These are phyloP conservation scores for Vigna radiata DNA, from an alignment of 306 rosid genomes.

Conservation along the genomic window DNA sequence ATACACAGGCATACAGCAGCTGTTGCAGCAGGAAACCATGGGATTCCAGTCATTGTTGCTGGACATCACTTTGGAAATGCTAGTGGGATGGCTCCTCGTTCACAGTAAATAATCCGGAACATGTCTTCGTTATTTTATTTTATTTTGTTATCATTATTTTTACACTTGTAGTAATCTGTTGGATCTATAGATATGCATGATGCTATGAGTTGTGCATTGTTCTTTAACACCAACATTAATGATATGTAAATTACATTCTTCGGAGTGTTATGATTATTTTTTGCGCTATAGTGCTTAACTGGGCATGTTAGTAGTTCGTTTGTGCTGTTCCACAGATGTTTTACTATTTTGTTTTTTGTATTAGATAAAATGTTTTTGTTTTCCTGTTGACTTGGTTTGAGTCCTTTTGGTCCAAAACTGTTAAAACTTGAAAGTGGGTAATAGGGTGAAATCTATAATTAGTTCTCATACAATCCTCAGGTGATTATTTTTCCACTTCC, in stretches of 20 bases:
- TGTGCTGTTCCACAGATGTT: neutral
- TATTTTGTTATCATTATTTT: conserved; percentile 32
- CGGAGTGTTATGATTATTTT: neutral
- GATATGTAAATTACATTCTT: neutral
- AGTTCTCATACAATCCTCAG: neutral
- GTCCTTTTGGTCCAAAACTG: neutral
- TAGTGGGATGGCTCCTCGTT: conserved; percentile 99
- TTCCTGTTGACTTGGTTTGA: neutral
- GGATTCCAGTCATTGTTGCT: conserved; percentile 92
- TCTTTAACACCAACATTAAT: neutral
- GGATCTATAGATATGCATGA: conserved; percentile 22
- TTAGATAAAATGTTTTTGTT: neutral
- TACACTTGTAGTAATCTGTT: conserved; percentile 15
- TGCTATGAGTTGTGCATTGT: conserved; percentile 1
- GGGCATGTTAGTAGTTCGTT: neutral
- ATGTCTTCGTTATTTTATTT: conserved; percentile 13
- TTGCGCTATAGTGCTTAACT: neutral
- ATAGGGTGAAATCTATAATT: neutral
- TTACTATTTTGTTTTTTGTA: neutral
- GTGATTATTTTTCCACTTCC: neutral
- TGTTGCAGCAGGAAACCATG: conserved; percentile 98
- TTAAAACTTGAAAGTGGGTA: conserved; percentile 6
- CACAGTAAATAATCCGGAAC: conserved; percentile 80
- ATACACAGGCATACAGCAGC: conserved; percentile 92
- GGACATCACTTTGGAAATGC: conserved; percentile 97